phyloP scores from a whole-genome alignment of 1,284 basidiomycete genomes.

The Kalmanozyma brasiliensis region DNA sequence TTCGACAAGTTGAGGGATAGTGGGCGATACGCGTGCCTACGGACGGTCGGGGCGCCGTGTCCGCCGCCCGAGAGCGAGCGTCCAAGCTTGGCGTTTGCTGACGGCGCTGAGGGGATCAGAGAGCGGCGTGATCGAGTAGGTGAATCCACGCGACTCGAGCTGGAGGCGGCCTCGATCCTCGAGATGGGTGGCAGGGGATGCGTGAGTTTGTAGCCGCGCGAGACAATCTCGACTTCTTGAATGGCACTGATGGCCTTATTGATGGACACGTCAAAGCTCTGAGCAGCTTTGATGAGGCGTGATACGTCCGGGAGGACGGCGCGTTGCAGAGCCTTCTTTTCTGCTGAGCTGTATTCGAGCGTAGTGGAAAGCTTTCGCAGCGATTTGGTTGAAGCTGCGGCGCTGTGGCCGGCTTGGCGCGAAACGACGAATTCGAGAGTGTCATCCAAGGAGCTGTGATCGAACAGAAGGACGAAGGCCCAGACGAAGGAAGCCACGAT shows the following conservation, averaged over 20 bases:
- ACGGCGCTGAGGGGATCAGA: conserved; percentile 2
- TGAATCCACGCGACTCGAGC: conserved; percentile 10
- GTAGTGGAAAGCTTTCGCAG: conserved; percentile 10
- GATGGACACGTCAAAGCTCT: conserved; percentile 52
- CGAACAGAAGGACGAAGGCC: conserved; percentile 30
- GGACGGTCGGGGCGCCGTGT: conserved; percentile 28
- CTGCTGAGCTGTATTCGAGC: conserved; percentile 4
- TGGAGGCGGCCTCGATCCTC: conserved; percentile 56
- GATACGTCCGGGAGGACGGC: conserved; percentile 17
- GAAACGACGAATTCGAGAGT: conserved; percentile 32
- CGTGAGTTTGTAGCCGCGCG: conserved; percentile 62
- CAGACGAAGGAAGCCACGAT: conserved; percentile 24
- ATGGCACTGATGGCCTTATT: conserved; percentile 63
- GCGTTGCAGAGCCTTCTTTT: conserved; percentile 25
- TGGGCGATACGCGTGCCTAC: conserved; percentile 24
- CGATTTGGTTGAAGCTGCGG: conserved; percentile 9
- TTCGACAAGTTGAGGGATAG: conserved; percentile 31
- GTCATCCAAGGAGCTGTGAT: conserved; percentile 26
- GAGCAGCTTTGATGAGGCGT: conserved; percentile 48
- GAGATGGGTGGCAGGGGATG: conserved; percentile 65
- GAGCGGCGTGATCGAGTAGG: conserved; percentile 24
- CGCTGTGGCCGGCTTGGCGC: conserved; percentile 3
- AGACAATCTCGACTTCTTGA: conserved; percentile 65
- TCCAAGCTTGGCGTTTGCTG: conserved; percentile 23
- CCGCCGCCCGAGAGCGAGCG: conserved; percentile 42